Conservation (phyloP, 208 protist genomes). For the Plasmodiophora brassicae region DNA sequence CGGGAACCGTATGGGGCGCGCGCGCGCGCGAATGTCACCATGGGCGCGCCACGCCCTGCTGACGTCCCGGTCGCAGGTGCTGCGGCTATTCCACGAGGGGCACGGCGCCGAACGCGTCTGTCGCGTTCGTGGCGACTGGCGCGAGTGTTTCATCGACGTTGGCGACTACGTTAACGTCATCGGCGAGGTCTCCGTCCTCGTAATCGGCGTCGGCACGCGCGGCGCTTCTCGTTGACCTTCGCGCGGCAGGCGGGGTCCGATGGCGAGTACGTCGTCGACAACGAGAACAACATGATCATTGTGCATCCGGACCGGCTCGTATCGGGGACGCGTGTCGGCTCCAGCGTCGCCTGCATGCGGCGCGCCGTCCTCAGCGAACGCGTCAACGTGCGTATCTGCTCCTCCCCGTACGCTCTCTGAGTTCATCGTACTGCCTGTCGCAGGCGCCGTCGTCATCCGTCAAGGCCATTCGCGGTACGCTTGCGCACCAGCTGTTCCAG, state of each 20-base stretch:
- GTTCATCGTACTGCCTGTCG: no score
- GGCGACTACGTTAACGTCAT: conserved; percentile 22
- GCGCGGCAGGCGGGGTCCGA: background rate
- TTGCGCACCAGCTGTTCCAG: conserved; percentile 15
- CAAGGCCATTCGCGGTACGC: background rate
- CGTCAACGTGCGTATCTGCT: background rate
- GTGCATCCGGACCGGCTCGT: conserved; percentile 18
- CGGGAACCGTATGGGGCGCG: no score
- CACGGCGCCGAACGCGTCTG: background rate
- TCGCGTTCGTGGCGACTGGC: background rate
- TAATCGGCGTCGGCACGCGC: no score
- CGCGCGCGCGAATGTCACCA: no score
- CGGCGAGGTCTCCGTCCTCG: background rate
- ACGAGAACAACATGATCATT: background rate
- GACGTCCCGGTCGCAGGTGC: no score
- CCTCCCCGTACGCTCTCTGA: no score
- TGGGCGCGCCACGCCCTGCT: no score
- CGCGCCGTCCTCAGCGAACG: background rate
- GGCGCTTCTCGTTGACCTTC: background rate
- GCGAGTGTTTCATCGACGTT: background rate
- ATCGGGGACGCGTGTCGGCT: background rate
- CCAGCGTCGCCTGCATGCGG: background rate
- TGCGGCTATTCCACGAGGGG: background rate
- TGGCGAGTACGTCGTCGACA: conserved; percentile 32
- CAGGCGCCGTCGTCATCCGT: background rate